Evolutionary conservation across 257 asterid genomes (phyloP).

Genomic region (Gardenia jasminoides): DNA sequence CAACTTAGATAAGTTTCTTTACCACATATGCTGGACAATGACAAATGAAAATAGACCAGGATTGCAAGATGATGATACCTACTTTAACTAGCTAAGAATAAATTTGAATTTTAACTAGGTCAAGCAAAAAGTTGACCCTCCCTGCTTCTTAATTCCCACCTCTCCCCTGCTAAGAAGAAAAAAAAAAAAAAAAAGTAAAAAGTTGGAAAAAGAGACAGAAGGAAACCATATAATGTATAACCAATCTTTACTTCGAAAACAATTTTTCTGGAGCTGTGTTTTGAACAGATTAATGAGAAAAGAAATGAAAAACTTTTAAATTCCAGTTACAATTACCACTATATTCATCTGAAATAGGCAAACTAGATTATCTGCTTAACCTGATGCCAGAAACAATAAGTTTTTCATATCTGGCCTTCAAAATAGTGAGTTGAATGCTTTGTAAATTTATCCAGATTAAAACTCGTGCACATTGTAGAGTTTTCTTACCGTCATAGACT

Average conservation of each 20-base stretch:
- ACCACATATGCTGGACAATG: neutral
- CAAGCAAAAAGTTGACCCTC: neutral
- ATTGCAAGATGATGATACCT: too few species aligned
- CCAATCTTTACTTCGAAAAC: neutral
- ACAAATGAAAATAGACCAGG: too few species aligned
- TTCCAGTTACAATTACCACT: neutral
- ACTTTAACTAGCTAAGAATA: neutral
- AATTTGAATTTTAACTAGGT: neutral
- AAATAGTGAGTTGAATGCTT: neutral
- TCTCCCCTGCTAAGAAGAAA: neutral
- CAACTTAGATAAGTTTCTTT: too few species aligned
- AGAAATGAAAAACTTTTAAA: neutral
- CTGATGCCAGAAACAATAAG: too few species aligned
- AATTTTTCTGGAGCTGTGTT: too few species aligned
- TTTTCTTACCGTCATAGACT: neutral
- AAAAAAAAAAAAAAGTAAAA: neutral
- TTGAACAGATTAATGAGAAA: neutral
- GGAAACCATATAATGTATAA: neutral
- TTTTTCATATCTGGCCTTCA: constrained; percentile 71
- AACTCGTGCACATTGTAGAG: neutral
- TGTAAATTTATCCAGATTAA: neutral
- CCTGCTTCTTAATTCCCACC: too few species aligned
- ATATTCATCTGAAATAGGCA: neutral
- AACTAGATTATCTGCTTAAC: constrained; percentile 37
- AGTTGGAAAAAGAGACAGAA: neutral